Evolutionary conservation across 225 moss, liverwort and hornwort genomes (phyloP).

Genomic region (Rhytidiadelphus loreus): DNA sequence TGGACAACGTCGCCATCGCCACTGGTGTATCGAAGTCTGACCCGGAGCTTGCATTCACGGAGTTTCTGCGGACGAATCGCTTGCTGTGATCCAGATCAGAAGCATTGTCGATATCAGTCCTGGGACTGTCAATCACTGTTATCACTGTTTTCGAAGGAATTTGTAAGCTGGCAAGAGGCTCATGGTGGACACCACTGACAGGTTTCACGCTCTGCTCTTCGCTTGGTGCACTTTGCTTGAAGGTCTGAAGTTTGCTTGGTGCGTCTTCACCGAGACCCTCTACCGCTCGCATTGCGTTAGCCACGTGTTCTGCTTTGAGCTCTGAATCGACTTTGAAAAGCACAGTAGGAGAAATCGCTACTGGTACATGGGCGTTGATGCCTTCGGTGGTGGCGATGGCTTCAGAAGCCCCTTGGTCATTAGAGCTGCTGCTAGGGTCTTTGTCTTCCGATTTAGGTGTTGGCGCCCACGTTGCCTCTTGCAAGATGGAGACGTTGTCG

Average conservation of each 20-base stretch:
- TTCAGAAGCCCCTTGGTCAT: background rate
- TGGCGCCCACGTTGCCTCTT: conserved; percentile 17
- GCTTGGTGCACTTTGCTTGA: background rate
- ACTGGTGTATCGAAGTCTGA: background rate
- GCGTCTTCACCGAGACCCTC: background rate
- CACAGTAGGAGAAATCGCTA: background rate
- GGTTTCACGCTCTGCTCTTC: background rate
- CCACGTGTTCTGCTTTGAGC: background rate
- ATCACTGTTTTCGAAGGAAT: background rate
- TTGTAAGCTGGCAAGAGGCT: background rate
- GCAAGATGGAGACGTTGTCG: conserved; percentile 39
- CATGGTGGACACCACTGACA: background rate
- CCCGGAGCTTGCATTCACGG: background rate
- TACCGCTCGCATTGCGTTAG: background rate
- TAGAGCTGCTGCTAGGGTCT: background rate
- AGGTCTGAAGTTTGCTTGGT: background rate
- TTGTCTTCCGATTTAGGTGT: background rate
- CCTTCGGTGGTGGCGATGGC: background rate
- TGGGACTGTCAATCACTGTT: background rate
- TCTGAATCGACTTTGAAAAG: background rate
- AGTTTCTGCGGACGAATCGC: background rate
- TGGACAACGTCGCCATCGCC: background rate
- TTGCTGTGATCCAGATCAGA: background rate
- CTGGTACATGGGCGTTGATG: background rate
- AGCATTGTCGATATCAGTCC: background rate